Percentiles rank a stretch among this genome's conserved stretches.
phyloP scores from a whole-genome alignment of 768 basidiomycete genomes.

The Butyriboletus loyo region DNA sequence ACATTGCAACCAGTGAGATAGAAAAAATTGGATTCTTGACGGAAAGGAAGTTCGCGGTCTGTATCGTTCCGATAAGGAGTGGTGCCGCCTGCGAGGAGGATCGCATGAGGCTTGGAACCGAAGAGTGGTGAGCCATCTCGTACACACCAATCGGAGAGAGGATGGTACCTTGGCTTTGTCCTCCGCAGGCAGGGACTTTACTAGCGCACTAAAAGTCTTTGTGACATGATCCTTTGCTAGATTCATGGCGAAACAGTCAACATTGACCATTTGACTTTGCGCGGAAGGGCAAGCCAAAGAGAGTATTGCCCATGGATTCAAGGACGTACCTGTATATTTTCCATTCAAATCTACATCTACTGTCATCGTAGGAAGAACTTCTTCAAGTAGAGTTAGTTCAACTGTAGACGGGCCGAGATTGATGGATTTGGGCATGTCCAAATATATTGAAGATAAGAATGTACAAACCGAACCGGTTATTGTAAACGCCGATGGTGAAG shows the following conservation, averaged over 20 bases:
- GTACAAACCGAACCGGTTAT: rapidly evolving
- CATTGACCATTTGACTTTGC: neutral
- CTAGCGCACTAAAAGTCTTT: slow-evolving; percentile 53
- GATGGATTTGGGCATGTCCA: too few species aligned
- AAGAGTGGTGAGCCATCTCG: neutral
- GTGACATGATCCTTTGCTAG: slow-evolving; percentile 51
- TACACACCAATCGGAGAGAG: neutral
- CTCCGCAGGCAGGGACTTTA: slow-evolving; percentile 44
- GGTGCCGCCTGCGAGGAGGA: slow-evolving; percentile 63
- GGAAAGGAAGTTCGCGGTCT: slow-evolving; percentile 74
- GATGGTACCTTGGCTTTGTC: slow-evolving; percentile 51
- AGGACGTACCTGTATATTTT: slow-evolving; percentile 24
- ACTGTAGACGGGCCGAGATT: too few species aligned
- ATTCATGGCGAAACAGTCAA: neutral
- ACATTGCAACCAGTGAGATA: slow-evolving; percentile 81
- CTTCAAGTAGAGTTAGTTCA: neutral
- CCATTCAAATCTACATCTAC: slow-evolving; percentile 1
- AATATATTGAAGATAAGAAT: neutral
- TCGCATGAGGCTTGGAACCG: slow-evolving; percentile 57
- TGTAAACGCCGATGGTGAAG: slow-evolving; percentile 71
- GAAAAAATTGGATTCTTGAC: slow-evolving; percentile 83
- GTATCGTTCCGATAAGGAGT: slow-evolving; percentile 76
- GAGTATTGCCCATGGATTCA: neutral
- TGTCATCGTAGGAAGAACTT: slow-evolving; percentile 6
- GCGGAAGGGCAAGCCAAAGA: neutral